Evolutionary conservation across 169 alveolate genomes (phyloP).

Genomic region (Eimeria sp.): DNA sequence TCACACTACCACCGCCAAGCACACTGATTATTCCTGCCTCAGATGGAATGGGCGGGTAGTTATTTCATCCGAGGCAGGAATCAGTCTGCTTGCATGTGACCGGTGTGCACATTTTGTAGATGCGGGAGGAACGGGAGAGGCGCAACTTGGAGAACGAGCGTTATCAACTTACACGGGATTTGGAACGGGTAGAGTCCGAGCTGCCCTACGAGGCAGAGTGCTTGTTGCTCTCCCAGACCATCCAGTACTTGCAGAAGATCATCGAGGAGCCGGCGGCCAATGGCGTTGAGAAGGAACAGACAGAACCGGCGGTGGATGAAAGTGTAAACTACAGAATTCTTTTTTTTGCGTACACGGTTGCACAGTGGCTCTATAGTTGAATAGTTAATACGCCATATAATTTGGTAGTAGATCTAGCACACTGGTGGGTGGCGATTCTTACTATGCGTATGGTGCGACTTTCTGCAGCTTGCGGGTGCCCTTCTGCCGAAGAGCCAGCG

Average conservation of each 20-base stretch:
- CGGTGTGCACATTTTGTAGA: not conserved
- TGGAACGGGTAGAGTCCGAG: conserved; percentile 79
- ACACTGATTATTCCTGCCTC: too few species aligned
- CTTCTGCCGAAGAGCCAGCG: conserved; percentile 82
- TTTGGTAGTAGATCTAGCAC: too few species aligned
- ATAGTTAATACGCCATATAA: not conserved
- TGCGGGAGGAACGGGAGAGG: conserved; percentile 79
- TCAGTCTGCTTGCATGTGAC: not conserved
- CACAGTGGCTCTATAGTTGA: not conserved
- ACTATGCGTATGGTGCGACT: not conserved
- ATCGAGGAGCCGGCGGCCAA: conserved; percentile 32
- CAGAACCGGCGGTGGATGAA: conserved; percentile 20
- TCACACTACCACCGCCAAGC: not conserved
- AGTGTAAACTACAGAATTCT: not conserved
- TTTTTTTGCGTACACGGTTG: not conserved
- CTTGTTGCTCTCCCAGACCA: conserved; percentile 72
- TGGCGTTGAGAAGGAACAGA: conserved; percentile 22
- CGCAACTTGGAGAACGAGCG: conserved; percentile 80
- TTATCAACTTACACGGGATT: conserved; percentile 35
- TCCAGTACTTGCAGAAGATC: conserved; percentile 78
- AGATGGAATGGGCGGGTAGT: too few species aligned
- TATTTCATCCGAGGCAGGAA: not conserved
- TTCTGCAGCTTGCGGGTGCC: conserved; percentile 71
- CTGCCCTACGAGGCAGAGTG: conserved; percentile 75
- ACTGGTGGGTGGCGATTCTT: not conserved